Conservation (phyloP, 176 grass and related monocot species). For the Eleusine indica region DNA sequence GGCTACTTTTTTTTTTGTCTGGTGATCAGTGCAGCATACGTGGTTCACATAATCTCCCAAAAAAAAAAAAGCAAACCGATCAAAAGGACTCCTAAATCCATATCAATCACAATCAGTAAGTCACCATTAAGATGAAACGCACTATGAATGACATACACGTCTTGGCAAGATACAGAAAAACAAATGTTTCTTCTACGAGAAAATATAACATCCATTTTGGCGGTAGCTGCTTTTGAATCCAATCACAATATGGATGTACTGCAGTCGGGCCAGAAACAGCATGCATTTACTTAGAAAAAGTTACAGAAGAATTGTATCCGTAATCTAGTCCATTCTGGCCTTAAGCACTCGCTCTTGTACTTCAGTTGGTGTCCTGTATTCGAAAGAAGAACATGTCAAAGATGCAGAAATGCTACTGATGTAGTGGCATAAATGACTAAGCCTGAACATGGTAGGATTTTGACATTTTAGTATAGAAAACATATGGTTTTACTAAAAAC, state of each 20-base stretch:
- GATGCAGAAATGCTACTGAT: background rate
- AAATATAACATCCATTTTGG: constrained; percentile 10
- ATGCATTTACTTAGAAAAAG: constrained; percentile 23
- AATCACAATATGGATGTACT: constrained; percentile 14
- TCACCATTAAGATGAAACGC: background rate
- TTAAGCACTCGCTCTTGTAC: constrained; percentile 82
- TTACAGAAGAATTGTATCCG: constrained; percentile 4
- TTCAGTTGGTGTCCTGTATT: constrained; percentile 82
- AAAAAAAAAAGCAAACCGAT: background rate
- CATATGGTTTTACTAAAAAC: background rate
- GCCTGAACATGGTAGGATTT: background rate
- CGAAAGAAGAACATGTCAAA: constrained; percentile 17
- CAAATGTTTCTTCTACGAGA: constrained; percentile 8
- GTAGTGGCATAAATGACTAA: background rate
- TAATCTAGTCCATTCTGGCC: constrained; percentile 86
- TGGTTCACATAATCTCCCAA: background rate
- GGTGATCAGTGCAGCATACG: background rate
- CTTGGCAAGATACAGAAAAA: background rate
- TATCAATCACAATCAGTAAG: background rate
- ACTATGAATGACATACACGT: background rate
- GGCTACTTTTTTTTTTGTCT: background rate
- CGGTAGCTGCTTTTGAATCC: constrained; percentile 31
- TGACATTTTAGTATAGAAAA: background rate
- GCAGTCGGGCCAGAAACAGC: constrained; percentile 1
- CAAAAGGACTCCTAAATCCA: background rate